A percentile compares a stretch with the other conserved stretches of the same genome.
Conservation (phyloP, 2,329 filamentous ascomycete genomes). For the Huntiella moniliformis region DNA sequence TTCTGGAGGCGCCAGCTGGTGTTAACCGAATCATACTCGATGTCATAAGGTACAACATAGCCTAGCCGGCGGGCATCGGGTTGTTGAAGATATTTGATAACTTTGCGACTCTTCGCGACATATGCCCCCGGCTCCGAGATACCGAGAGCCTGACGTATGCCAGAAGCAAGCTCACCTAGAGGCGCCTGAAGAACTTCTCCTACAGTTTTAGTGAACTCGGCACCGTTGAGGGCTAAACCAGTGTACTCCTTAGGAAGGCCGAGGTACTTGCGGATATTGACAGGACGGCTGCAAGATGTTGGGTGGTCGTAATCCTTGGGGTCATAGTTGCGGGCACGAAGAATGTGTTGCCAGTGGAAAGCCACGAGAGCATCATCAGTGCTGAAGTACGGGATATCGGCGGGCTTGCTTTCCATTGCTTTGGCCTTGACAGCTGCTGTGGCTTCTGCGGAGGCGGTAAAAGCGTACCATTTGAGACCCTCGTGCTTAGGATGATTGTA, state of each 20-base stretch:
- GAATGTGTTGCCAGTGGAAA: neutral
- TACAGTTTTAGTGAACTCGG: neutral
- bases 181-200: neutral
- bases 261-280: conserved; percentile 1
- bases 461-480: neutral
- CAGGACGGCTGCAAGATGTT: neutral
- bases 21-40: neutral
- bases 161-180: neutral
- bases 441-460: neutral
- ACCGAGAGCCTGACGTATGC: neutral
- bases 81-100: neutral
- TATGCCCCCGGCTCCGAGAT: neutral
- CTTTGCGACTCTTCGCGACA: neutral
- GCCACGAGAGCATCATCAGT: conserved; percentile 3
- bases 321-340: neutral
- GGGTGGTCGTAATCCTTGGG: neutral
- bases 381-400: conserved; percentile 1
- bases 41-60: neutral
- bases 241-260: neutral
- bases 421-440: neutral
- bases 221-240: neutral
- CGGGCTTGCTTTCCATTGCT: neutral
- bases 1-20: neutral
- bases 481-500: neutral
- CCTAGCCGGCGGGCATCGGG: neutral